Base-by-base conservation (phyloP, 108 stramenopile genomes). In the Tribonema minus region DNA sequence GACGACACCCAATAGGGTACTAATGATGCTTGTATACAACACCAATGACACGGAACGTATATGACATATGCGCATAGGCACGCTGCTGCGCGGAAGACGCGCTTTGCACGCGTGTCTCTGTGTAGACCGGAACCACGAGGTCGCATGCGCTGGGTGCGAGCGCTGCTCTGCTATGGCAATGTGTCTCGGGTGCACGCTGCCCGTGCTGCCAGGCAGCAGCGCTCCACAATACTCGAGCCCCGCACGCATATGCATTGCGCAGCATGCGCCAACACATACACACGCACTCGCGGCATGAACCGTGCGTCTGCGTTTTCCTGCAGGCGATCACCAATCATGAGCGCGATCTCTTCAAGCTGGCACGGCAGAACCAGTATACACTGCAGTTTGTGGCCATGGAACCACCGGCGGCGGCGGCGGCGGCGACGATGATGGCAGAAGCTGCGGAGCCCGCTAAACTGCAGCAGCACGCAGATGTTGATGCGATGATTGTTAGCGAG, bases 271-370 rank as follows among this genome's bases (percentile, higher is more conserved):
- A 54, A 9, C 20, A 54, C 46, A 54, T 54, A 54, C 46, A 54
- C 20, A 15, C 15, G 46, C 20, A 20, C 9, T 54, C 20, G 46
- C 46, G 20, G 9, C 46, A 15, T 20, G 46, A 54, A 54, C n/a
- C 46, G 20, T 54, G 15, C 20, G 46, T 15, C 20, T 54, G 46
- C 46, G 15, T 54, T 54, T 15, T 20, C 9, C 46, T 54, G 20
- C 46, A 54, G 46, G 9, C 46, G 20, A 54, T 78, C 26, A 69
- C 76, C 23, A 41, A 25, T 7, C 76, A 78, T 58, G 67, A 78
- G 68, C 40, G 54, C 6, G 76, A 78, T 38, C 76, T 78, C 37
- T 78, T 78, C 68, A 78, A 78, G 76, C 65, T 78, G 15, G 67
- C 36, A 15, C 64, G 66, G 65, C 61, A 70, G 23, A 76, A 76